Evolutionary conservation across 768 basidiomycete genomes (phyloP).

Genomic region (Guyanaporus albipodus): DNA sequence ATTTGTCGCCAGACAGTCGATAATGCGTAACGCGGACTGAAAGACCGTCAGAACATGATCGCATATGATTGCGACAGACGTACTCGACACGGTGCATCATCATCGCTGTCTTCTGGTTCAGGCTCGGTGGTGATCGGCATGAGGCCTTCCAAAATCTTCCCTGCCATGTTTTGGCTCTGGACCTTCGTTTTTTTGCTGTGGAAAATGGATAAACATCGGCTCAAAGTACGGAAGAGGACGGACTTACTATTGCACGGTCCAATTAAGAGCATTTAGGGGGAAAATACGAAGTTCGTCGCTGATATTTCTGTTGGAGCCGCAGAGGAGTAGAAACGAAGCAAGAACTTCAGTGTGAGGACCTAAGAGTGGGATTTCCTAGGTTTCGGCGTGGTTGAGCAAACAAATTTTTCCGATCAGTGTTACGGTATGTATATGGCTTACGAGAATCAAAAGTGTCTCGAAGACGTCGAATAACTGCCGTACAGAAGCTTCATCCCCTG

Average conservation of each 20-base stretch:
- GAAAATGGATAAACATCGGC: constrained; percentile 1
- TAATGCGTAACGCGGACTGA: constrained; percentile 89
- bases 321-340: constrained; percentile 81
- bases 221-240: not conserved
- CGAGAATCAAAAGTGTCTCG: constrained; percentile 92
- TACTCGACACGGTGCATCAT: constrained; percentile 89
- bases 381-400: no score
- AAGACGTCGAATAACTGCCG: constrained; percentile 93
- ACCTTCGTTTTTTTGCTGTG: constrained; percentile 93
- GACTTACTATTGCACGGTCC: constrained; percentile 93
- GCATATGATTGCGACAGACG: constrained; percentile 23
- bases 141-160: constrained; percentile 82
- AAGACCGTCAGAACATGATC: constrained; percentile 5
- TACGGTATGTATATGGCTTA: constrained; percentile 32
- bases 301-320: constrained; percentile 73
- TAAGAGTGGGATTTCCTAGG: constrained; percentile 89
- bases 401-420: no score
- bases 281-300: constrained; percentile 83
- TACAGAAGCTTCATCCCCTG: constrained; percentile 74
- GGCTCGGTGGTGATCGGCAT: constrained; percentile 94
- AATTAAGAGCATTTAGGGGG: constrained; percentile 88
- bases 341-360: constrained; percentile 85
- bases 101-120: constrained; percentile 90
- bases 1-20: constrained; percentile 88
- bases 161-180: constrained; percentile 79